Percentiles rank a stretch among this genome's conserved stretches.
These are phyloP conservation scores for Fusarium humuli DNA, from an alignment of 2,329 filamentous ascomycete species.

Conservation along the genomic window DNA sequence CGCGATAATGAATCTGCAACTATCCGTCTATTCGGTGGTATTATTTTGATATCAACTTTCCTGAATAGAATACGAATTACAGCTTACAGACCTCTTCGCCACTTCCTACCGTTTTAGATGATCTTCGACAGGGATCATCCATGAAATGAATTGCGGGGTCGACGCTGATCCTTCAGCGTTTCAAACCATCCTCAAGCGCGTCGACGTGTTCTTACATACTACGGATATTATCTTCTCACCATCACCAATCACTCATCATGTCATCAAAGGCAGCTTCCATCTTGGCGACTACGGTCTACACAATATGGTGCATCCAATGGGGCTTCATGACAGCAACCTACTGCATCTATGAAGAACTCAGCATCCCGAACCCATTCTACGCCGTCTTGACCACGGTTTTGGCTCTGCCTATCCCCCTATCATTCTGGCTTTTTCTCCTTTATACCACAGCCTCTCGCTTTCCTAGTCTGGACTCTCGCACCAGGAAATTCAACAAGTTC, in stretches of 20 bases:
- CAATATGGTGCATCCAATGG: slow-evolving; percentile 28
- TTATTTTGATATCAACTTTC: neutral
- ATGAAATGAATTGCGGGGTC: slow-evolving; percentile 14
- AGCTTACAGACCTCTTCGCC: neutral
- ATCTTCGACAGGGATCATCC: slow-evolving; percentile 22
- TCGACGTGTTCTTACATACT: neutral
- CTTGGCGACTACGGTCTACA: slow-evolving; percentile 3
- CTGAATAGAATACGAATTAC: neutral
- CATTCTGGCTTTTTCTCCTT: slow-evolving; percentile 39
- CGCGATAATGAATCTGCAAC: neutral
- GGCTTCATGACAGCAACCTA: neutral
- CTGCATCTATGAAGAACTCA: neutral
- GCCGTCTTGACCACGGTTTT: neutral
- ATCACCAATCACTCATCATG: slow-evolving; percentile 3
- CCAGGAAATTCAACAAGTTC: slow-evolving; percentile 14
- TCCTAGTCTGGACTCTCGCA: neutral
- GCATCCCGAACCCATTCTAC: slow-evolving; percentile 1
- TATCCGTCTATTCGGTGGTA: neutral
- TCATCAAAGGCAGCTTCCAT: slow-evolving; percentile 2
- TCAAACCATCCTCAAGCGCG: neutral
- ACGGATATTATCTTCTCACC: neutral
- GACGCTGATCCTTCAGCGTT: slow-evolving; percentile 9
- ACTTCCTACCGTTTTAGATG: slow-evolving; percentile 4
- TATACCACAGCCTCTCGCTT: slow-evolving; percentile 39
- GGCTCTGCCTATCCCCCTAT: slow-evolving; percentile 7